Evolutionary conservation across 2,329 filamentous ascomycete genomes (phyloP).

Genomic region (Cladophialophora carrionii): DNA sequence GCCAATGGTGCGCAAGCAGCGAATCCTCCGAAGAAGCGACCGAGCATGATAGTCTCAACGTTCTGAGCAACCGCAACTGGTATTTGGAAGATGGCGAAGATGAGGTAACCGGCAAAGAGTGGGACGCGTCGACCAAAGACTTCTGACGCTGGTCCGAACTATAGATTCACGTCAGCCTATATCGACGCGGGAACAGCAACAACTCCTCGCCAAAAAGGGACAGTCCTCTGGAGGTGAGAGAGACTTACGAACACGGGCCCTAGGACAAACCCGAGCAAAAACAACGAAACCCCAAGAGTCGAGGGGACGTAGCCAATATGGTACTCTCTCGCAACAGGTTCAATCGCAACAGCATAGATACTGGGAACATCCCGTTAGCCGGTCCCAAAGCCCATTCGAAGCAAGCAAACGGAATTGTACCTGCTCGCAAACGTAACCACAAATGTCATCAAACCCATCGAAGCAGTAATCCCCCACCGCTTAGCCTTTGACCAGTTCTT

Average conservation of each 20-base stretch:
- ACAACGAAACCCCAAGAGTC: slow-evolving; percentile 55
- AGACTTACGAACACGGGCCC: slow-evolving; percentile 43
- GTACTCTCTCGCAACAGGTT: slow-evolving; percentile 49
- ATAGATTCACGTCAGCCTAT: neutral
- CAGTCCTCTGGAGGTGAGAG: too few relatives aligned
- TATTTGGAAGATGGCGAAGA: slow-evolving; percentile 60
- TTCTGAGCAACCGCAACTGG: slow-evolving; percentile 59
- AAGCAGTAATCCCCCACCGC: slow-evolving; percentile 51
- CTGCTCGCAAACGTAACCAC: slow-evolving; percentile 53
- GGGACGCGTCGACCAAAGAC: slow-evolving; percentile 56
- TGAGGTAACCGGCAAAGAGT: slow-evolving; percentile 53
- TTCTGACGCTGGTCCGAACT: slow-evolving; percentile 52
- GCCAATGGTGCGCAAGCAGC: slow-evolving; percentile 58
- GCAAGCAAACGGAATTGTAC: neutral
- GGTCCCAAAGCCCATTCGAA: neutral
- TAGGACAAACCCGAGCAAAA: slow-evolving; percentile 51
- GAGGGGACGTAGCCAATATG: slow-evolving; percentile 54
- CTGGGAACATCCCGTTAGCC: neutral
- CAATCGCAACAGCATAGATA: slow-evolving; percentile 44
- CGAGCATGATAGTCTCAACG: slow-evolving; percentile 58
- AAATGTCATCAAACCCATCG: slow-evolving; percentile 48
- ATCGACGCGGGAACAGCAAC: neutral
- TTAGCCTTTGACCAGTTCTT: slow-evolving; percentile 39
- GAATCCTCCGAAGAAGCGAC: slow-evolving; percentile 58
- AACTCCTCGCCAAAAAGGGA: neutral